Evolutionary conservation across 345 rosid species (phyloP).

Genomic region (Adansonia digitata): DNA sequence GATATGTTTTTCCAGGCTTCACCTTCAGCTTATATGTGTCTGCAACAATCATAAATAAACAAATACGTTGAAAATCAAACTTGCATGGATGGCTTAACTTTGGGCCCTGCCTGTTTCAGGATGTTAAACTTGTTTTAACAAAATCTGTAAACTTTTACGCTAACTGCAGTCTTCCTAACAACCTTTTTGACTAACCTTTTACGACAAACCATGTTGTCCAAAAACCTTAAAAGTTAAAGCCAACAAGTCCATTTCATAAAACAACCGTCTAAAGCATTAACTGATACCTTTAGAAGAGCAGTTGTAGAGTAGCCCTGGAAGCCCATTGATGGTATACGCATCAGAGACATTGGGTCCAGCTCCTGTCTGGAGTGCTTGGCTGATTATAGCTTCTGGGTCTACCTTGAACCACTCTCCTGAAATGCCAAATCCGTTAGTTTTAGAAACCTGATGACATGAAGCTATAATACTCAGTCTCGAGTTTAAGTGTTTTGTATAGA

Average conservation of each 20-base stretch:
- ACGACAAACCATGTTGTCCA: background rate
- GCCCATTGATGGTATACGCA: conserved; percentile 54
- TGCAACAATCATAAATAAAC: conserved; percentile 1
- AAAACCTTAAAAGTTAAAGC: background rate
- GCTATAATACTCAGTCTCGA: background rate
- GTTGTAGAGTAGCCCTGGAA: conserved; percentile 58
- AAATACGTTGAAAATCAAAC: background rate
- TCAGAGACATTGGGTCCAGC: conserved; percentile 57
- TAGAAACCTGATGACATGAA: background rate
- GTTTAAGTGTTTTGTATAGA: no score
- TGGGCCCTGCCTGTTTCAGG: background rate
- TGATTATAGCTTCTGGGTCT: conserved; percentile 53
- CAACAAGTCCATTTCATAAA: background rate
- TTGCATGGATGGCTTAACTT: background rate
- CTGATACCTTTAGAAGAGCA: conserved; percentile 49
- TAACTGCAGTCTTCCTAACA: background rate
- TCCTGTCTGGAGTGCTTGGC: conserved; percentile 49
- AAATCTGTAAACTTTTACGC: background rate
- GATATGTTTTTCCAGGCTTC: conserved; percentile 45
- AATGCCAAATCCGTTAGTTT: background rate
- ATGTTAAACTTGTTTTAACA: background rate
- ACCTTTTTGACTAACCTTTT: no score
- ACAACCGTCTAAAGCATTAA: background rate
- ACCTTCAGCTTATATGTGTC: conserved; percentile 42
- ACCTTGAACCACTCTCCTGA: conserved; percentile 62